Conservation (phyloP, 352 stramenopile genomes). For the Pythium coloratum region DNA sequence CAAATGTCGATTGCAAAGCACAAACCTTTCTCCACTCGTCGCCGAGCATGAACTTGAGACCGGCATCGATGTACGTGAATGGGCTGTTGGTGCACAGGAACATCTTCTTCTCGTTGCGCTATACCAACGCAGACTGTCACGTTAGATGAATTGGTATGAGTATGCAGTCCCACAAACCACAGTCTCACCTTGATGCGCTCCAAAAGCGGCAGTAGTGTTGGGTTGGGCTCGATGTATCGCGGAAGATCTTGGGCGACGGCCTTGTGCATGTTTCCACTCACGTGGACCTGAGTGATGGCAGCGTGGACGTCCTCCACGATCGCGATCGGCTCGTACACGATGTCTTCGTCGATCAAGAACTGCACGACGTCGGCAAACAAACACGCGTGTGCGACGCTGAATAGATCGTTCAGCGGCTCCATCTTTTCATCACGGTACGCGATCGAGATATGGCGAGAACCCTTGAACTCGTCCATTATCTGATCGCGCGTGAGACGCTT, state of each 20-base stretch:
- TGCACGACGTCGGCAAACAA: conserved; percentile 93
- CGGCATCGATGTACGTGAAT: conserved; percentile 93
- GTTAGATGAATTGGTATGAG: neutral
- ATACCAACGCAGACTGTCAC: neutral
- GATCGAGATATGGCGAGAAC: conserved; percentile 85
- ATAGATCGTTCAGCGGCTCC: conserved; percentile 93
- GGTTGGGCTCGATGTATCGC: conserved; percentile 90
- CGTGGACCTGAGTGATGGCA: conserved; percentile 87
- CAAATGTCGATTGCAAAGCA: neutral
- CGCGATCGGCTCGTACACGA: conserved; percentile 89
- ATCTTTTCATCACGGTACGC: conserved; percentile 82
- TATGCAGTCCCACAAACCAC: neutral
- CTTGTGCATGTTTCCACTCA: conserved; percentile 92
- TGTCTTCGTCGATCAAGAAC: conserved; percentile 89
- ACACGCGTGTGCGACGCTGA: conserved; percentile 92
- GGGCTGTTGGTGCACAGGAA: conserved; percentile 94
- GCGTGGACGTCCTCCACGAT: conserved; percentile 88
- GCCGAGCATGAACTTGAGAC: conserved; percentile 92
- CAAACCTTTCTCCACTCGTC: conserved; percentile 74
- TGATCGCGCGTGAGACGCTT: conserved; percentile 78
- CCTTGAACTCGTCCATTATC: conserved; percentile 88
- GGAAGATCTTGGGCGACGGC: conserved; percentile 80
- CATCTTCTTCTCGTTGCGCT: conserved; percentile 86
- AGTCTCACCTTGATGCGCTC: conserved; percentile 57
- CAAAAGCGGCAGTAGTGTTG: conserved; percentile 82